Evolutionary conservation across 2,329 filamentous ascomycete species (phyloP).

Genomic region (Rhytidhysteron rufulum): DNA sequence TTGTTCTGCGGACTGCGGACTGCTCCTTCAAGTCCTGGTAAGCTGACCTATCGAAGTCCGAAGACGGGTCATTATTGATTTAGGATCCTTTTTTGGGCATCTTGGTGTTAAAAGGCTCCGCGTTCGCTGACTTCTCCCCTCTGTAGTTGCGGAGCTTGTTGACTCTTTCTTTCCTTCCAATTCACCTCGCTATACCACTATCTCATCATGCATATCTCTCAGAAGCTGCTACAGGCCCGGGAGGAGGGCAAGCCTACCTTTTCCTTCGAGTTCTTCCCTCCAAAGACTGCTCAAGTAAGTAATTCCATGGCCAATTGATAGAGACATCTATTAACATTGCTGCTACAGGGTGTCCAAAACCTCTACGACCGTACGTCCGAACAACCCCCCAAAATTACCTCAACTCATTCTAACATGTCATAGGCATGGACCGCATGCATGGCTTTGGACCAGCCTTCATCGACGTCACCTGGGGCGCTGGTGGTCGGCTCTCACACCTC

Average conservation of each 20-base stretch:
- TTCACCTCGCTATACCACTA: conserved; percentile 3
- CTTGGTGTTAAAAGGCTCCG: too few species aligned
- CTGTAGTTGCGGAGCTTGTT: conserved; percentile 4
- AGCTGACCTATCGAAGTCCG: conserved; percentile 4
- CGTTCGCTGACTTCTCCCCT: conserved; percentile 15
- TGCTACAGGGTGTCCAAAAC: conserved; percentile 77
- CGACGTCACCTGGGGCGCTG: conserved; percentile 97
- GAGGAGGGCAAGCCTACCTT: conserved; percentile 79
- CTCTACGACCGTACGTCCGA: conserved; percentile 73
- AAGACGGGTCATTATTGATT: neutral
- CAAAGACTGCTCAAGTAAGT: conserved; percentile 77
- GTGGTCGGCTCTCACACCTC: conserved; percentile 82
- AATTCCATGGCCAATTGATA: neutral
- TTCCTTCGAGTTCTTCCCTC: conserved; percentile 99
- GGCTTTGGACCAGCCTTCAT: conserved; percentile 91
- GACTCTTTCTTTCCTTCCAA: conserved; percentile 1
- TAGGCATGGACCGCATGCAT: conserved; percentile 93
- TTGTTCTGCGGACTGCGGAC: conserved; percentile 11
- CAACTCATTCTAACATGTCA: neutral
- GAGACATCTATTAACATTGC: conserved; percentile 10
- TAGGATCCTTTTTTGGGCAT: too few species aligned
- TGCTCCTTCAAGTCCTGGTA: conserved; percentile 16
- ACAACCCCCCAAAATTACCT: conserved; percentile 10
- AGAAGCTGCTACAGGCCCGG: conserved; percentile 82
- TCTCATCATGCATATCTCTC: conserved; percentile 84